Conservation (phyloP, 768 basidiomycete species). For the Boletus reticuloceps region DNA sequence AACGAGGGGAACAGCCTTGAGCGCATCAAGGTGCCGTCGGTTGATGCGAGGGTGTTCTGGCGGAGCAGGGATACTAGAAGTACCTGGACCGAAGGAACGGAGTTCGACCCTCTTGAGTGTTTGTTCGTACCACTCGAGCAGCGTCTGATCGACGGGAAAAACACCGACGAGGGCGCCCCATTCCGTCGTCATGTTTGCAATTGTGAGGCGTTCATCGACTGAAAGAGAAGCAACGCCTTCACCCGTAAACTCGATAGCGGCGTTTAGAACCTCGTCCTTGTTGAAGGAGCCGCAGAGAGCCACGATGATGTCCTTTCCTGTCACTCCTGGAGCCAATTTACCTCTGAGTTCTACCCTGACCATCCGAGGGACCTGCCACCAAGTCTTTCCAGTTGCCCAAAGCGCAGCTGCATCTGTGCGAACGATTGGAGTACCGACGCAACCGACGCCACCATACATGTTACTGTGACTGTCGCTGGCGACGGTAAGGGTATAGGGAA, state of each 20-base stretch:
- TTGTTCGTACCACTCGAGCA: slow-evolving; percentile 84
- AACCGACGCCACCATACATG: slow-evolving; percentile 98
- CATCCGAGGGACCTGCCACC: slow-evolving; percentile 99
- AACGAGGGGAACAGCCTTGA: slow-evolving; percentile 49
- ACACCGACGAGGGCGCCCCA: slow-evolving; percentile 98
- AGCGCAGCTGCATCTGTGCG: slow-evolving; percentile 92
- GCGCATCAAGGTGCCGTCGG: slow-evolving; percentile 59
- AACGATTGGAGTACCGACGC: slow-evolving; percentile 96
- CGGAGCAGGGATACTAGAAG: slow-evolving; percentile 56
- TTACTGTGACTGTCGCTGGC: slow-evolving; percentile 97
- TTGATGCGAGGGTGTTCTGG: slow-evolving; percentile 89
- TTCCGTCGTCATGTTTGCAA: slow-evolving; percentile 99
- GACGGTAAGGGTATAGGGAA: slow-evolving; percentile 92
- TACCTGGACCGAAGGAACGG: slow-evolving; percentile 61
- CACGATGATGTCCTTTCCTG: slow-evolving; percentile 97
- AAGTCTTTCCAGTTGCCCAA: slow-evolving; percentile 98
- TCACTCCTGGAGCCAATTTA: slow-evolving; percentile 80
- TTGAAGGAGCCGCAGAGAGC: slow-evolving; percentile 96
- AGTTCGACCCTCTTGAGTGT: slow-evolving; percentile 70
- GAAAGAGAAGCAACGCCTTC: slow-evolving; percentile 75
- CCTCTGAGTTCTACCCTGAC: slow-evolving; percentile 92
- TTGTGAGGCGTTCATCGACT: slow-evolving; percentile 92
- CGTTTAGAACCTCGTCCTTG: slow-evolving; percentile 94
- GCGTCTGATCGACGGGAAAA: slow-evolving; percentile 85
- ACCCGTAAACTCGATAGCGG: slow-evolving; percentile 94